phyloP scores from a whole-genome alignment of 2,329 filamentous ascomycete genomes.

The Lachnum nothofagi region DNA sequence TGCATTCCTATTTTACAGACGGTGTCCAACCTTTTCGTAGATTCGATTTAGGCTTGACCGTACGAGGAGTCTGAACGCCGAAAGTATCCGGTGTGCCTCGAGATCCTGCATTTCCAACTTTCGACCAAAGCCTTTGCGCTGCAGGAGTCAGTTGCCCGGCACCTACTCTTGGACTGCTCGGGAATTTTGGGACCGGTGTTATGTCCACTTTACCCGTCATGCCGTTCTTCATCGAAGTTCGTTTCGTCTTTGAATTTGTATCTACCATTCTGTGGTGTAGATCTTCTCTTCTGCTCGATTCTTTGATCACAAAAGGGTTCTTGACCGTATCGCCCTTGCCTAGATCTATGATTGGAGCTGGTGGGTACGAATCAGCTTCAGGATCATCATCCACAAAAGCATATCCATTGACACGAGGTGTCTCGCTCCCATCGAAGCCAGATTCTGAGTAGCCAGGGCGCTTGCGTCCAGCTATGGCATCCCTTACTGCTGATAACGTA shows the following conservation, averaged over 20 bases:
- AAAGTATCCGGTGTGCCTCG: slow-evolving; percentile 27
- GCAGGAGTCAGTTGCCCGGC: slow-evolving; percentile 64
- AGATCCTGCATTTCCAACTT: slow-evolving; percentile 44
- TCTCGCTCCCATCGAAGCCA: slow-evolving; percentile 58
- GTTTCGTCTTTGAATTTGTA: slow-evolving; percentile 67
- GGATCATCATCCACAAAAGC: slow-evolving; percentile 84
- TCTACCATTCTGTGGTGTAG: slow-evolving; percentile 86
- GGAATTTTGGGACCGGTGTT: slow-evolving; percentile 65
- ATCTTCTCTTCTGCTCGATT: slow-evolving; percentile 70
- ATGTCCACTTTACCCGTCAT: slow-evolving; percentile 54
- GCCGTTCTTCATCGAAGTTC: slow-evolving; percentile 53
- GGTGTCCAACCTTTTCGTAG: slow-evolving; percentile 29
- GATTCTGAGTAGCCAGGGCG: slow-evolving; percentile 59
- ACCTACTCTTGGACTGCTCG: slow-evolving; percentile 55
- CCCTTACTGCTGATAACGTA: slow-evolving; percentile 75
- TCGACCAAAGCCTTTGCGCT: slow-evolving; percentile 62
- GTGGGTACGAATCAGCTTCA: slow-evolving; percentile 40
- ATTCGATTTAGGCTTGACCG: slow-evolving; percentile 26
- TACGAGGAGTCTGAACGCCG: slow-evolving; percentile 25
- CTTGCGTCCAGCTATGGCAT: slow-evolving; percentile 73
- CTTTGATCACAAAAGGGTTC: slow-evolving; percentile 75
- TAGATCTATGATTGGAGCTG: slow-evolving; percentile 49
- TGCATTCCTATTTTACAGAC: slow-evolving; percentile 8
- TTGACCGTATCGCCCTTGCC: slow-evolving; percentile 57
- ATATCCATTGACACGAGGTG: slow-evolving; percentile 88